Evolutionary conservation across 2,329 filamentous ascomycete species (phyloP), one percentile per base, ranked within the genome.

Genomic region (Falciphora oryzae): DNA sequence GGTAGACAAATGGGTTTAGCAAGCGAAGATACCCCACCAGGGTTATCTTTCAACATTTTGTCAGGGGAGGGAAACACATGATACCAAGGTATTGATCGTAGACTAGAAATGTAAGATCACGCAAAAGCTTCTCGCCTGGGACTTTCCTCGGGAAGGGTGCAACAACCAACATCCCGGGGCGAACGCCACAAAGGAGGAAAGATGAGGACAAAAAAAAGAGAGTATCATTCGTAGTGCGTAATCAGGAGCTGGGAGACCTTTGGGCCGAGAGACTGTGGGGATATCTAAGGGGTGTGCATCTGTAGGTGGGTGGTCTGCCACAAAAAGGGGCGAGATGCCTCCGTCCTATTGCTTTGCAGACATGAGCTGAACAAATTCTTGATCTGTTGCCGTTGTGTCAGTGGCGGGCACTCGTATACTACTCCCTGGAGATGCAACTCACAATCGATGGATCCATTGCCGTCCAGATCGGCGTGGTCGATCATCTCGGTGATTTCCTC

Each of bases 401-500:
- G 57, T 58, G 25, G 3, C 25, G 16, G 25, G 18, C 14, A 2
- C 38, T 38, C 25, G 31, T n/a, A 27, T 35, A 38, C 31, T 61
- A 13, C 3, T 57, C 53, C 13, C 32, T 14, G 8, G 32, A 14
- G 32, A 56, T 14, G 25, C 6, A 3, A 57, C 71, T 74, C 74
- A 87, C 85, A 89, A 75, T 88, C 85, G 74, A 89, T 88, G 68
- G 81, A 79, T 65, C 86, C 86, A 71, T 88, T 84, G 57, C 84
- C 84, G 72, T 89, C 83, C 78, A 85, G 82, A 71, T 89, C 86
- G 68, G 85, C 85, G 77, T 87, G 83, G 71, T 82, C 76, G 72
- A 89, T 84, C 85, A 88, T 88, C 77, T 87, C 84, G 67, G 87
- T 84, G 66, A 88, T 83, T 77, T 89, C 84, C 58, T 83, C 83